Evolutionary conservation across 257 asterid genomes (phyloP).

Genomic region (Osmanthus fragrans): DNA sequence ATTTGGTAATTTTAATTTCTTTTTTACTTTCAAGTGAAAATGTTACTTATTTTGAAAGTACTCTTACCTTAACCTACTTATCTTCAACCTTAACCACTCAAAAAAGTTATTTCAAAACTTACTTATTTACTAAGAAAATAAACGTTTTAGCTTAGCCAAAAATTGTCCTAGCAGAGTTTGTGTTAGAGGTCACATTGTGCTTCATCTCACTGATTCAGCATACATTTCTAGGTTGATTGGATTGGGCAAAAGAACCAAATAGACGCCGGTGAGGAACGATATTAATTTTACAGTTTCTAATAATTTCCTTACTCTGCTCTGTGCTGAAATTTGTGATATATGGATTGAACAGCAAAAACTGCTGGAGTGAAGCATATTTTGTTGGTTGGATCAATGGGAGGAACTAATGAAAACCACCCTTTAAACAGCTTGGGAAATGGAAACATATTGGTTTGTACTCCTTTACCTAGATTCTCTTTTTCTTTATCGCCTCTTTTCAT

Average conservation of each 20-base stretch:
- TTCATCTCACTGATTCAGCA: conserved; percentile 7
- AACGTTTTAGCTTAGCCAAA: neutral
- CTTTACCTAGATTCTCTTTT: neutral
- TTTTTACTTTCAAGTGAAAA: neutral
- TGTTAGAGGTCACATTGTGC: neutral
- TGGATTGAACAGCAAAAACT: conserved; percentile 71
- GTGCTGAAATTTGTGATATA: neutral
- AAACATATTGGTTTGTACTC: conserved; percentile 72
- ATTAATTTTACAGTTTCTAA: neutral
- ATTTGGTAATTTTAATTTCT: neutral
- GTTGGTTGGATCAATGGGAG: conserved; percentile 98
- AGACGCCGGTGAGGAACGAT: conserved; percentile 64
- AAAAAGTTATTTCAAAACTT: neutral
- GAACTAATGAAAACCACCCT: conserved; percentile 70
- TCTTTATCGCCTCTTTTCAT: neutral
- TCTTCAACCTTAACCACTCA: neutral
- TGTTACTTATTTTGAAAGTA: neutral
- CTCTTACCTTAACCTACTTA: neutral
- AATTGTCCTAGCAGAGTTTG: neutral
- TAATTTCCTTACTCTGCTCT: neutral
- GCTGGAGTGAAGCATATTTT: conserved; percentile 96
- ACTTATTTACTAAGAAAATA: neutral
- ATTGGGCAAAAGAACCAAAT: conserved; percentile 95
- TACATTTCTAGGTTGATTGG: conserved; percentile 77
- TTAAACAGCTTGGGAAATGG: conserved; percentile 86